Evolutionary conservation across 2,329 filamentous ascomycete species (phyloP).

Genomic region (Saccharata proteae): DNA sequence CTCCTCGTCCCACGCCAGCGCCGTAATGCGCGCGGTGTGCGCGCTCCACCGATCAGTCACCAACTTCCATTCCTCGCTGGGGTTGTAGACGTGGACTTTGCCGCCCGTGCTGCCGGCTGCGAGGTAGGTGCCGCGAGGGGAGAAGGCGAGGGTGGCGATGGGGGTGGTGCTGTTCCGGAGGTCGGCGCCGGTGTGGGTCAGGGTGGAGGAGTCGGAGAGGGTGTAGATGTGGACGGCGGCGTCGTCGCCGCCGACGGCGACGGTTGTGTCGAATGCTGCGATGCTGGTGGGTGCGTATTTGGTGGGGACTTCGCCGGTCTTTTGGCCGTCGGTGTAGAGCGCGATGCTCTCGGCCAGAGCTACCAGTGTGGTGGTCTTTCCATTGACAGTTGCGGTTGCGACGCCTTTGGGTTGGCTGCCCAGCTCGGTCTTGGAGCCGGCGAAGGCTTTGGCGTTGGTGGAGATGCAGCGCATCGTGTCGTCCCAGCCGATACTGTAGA

Average conservation of each 20-base stretch:
- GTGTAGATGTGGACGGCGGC: conserved; percentile 67
- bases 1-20: conserved; percentile 61
- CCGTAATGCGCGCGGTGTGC: conserved; percentile 56
- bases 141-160: conserved; percentile 76
- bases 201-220: conserved; percentile 41
- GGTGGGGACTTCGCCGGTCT: conserved; percentile 49
- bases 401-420: conserved; percentile 72
- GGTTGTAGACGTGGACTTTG: conserved; percentile 71
- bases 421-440: conserved; percentile 55
- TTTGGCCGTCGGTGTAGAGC: conserved; percentile 33
- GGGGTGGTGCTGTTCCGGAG: conserved; percentile 58
- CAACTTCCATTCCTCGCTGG: conserved; percentile 51
- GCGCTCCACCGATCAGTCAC: conserved; percentile 70
- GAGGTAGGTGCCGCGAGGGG: conserved; percentile 60
- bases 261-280: conserved; percentile 47
- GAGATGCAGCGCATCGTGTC: conserved; percentile 77
- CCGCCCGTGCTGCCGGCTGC: conserved; percentile 75
- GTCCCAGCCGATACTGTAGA: conserved; percentile 91
- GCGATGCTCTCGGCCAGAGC: conserved; percentile 41
- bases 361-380: conserved; percentile 38
- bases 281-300: conserved; percentile 58
- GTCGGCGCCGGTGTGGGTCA: conserved; percentile 40
- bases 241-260: conserved; percentile 67
- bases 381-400: conserved; percentile 42
- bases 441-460: conserved; percentile 60